Evolutionary conservation across 768 basidiomycete genomes (phyloP), one percentile per base, ranked within the genome.

Genomic region (Cyclocybe cylindracea): DNA sequence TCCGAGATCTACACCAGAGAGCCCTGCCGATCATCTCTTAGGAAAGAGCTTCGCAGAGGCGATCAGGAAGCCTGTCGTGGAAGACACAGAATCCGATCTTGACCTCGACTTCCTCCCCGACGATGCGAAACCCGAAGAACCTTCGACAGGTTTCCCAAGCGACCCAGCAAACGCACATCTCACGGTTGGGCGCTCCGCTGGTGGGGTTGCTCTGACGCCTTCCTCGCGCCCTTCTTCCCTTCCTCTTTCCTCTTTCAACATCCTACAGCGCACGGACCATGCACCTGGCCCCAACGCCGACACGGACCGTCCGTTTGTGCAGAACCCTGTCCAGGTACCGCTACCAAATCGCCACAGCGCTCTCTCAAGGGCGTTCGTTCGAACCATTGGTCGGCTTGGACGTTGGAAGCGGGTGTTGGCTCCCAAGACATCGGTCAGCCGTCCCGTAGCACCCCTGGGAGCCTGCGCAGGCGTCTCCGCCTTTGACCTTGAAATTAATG

Each of bases 331-430:
- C 4, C 71, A 77, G 39, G 73, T 75, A 8, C 65, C 79, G 6
- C 69, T 84, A 10, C 79, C 84, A 1, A 72, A 76, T 36, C 81
- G 82, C 24, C 83, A 87, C 47, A 83, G 77, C 59, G 75, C 85
- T 0, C 72, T 94, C 11, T 90, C 89, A 0, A 80, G 90, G 1
- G 89, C 80, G 9, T 80, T 94, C 42, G 85, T 89, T 47, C 87
- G 84, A 68, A 92, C 92, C 2, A 85, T 94, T 29, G 90, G 92
- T 4, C 80, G 88, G 5, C 70, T 95, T 13, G 92, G 92, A 1
- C 75, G 88, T 8, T 89, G 92, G 89, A 89, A 80, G 61, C 83
- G 92, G 5, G 90, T 89, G 29, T 66, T 94, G 46, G 85, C 88
- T 57, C 70, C 78, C 3, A 66, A 73, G 19, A 62, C 70, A 13